phyloP scores from a whole-genome alignment of 805 yeast genomes.

The Danielozyma ontarioensis region DNA sequence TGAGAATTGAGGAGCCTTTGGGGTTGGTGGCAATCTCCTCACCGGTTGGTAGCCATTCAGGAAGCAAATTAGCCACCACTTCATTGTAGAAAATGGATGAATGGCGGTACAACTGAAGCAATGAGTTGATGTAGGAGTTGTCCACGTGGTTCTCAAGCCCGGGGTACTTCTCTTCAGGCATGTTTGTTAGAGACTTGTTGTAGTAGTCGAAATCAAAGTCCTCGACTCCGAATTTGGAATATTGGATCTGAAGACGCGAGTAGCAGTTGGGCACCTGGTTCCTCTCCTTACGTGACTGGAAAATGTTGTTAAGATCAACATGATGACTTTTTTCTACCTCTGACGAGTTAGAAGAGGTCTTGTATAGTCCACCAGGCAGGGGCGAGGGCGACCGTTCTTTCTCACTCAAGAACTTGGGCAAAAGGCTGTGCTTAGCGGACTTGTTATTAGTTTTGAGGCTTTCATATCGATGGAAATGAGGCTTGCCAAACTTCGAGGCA shows the following conservation, averaged over 20 bases:
- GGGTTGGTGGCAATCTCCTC: constrained; percentile 26
- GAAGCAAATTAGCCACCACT: constrained; percentile 49
- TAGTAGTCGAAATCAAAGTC: constrained; percentile 89
- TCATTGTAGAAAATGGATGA: constrained; percentile 68
- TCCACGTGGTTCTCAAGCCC: constrained; percentile 89
- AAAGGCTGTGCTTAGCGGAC: constrained; percentile 8
- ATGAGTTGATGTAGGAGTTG: constrained; percentile 66
- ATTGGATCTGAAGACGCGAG: constrained; percentile 67
- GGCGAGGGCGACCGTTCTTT: constrained; percentile 2
- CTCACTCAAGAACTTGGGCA: constrained; percentile 63
- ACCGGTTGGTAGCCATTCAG: constrained; percentile 40
- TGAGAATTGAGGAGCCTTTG: constrained; percentile 51
- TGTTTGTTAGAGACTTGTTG: constrained; percentile 49
- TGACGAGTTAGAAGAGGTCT: constrained; percentile 5
- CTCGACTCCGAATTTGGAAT: constrained; percentile 86
- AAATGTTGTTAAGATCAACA: constrained; percentile 8
- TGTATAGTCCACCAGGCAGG: constrained; percentile 7
- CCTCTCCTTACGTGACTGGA: constrained; percentile 13
- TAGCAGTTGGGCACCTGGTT: constrained; percentile 64
- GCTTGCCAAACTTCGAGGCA: constrained; percentile 48
- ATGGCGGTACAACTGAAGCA: constrained; percentile 76
- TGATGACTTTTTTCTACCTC: constrained; percentile 13
- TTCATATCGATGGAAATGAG: constrained; percentile 36
- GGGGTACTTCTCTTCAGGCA: constrained; percentile 43
- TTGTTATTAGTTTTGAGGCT: constrained; percentile 7